phyloP scores from a whole-genome alignment of 305 asterid species.

The Vinca major region DNA sequence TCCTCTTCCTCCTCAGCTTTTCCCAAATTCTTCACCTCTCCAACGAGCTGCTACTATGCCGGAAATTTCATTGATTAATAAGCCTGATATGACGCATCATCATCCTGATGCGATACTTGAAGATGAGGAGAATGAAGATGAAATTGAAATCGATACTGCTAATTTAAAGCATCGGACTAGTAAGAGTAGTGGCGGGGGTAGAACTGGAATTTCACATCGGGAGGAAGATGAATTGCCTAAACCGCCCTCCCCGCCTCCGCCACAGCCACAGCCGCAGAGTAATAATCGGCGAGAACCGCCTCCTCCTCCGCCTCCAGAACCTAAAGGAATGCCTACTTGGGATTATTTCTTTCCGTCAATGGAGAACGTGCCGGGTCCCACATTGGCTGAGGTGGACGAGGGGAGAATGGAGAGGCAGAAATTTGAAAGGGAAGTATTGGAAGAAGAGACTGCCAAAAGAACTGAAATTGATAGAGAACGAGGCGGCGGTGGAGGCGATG shows the following conservation, averaged over 20 bases:
- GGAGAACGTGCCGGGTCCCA: conserved; percentile 60
- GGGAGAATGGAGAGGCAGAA: conserved; percentile 47
- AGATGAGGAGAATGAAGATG: conserved; percentile 61
- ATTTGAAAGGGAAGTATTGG: conserved; percentile 45
- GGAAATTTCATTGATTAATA: conserved; percentile 42
- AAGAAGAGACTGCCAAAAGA: conserved; percentile 45
- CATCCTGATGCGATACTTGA: conserved; percentile 44
- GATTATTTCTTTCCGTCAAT: conserved; percentile 55
- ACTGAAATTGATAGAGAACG: conserved; percentile 31
- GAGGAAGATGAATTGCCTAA: conserved; percentile 37
- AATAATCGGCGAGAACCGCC: conserved; percentile 20
- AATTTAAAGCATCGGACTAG: conserved; percentile 63
- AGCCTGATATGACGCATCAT: conserved; percentile 30
- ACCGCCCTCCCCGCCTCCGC: conserved; percentile 28
- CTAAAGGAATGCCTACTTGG: conserved; percentile 38
- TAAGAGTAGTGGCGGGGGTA: conserved; percentile 32
- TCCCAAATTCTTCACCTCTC: conserved; percentile 34
- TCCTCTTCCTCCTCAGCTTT: conserved; percentile 27
- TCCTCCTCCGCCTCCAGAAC: conserved; percentile 40
- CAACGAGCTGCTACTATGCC: conserved; percentile 90
- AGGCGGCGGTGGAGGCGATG: conserved; percentile 9
- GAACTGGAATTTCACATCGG: conserved; percentile 34
- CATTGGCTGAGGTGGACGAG: conserved; percentile 61
- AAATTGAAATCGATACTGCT: conserved; percentile 40
- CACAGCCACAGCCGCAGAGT: conserved; percentile 20